These are phyloP conservation scores for Aspergillus sergii DNA, from an alignment of 2,329 filamentous ascomycete species.

Conservation along the genomic window DNA sequence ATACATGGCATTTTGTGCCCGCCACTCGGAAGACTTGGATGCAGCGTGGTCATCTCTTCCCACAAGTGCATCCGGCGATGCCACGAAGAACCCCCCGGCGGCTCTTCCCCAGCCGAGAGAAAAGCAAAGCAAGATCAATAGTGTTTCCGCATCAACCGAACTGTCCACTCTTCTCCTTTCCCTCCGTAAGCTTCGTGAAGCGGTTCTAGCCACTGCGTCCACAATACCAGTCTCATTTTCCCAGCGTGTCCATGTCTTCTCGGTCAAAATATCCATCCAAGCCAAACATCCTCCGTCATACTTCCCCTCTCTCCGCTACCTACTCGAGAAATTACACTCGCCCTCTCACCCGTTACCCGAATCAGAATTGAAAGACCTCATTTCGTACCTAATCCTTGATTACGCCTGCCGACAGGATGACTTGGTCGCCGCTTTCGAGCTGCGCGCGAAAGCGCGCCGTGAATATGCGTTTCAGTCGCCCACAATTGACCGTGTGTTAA, in stretches of 20 bases:
- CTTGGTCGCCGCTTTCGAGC: constrained; percentile 70
- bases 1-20: constrained; percentile 86
- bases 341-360: constrained; percentile 66
- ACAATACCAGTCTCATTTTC: constrained; percentile 78
- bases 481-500: constrained; percentile 70
- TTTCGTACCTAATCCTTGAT: constrained; percentile 81
- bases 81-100: constrained; percentile 43
- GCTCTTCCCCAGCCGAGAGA: constrained; percentile 25
- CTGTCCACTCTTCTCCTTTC: constrained; percentile 77
- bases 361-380: constrained; percentile 76
- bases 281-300: constrained; percentile 85
- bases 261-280: constrained; percentile 80
- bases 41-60: constrained; percentile 70
- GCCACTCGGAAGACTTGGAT: constrained; percentile 72
- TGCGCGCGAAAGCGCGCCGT: constrained; percentile 54
- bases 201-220: constrained; percentile 71
- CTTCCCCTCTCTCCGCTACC: constrained; percentile 79
- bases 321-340: constrained; percentile 71
- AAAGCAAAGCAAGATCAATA: constrained; percentile 17
- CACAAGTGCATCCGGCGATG: constrained; percentile 40
- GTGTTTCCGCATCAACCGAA: constrained; percentile 58
- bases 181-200: constrained; percentile 89
- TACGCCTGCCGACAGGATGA: constrained; percentile 81
- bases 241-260: constrained; percentile 88
- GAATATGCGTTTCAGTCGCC: constrained; percentile 64